Percentiles rank a stretch among this genome's conserved stretches.
phyloP scores from a whole-genome alignment of 305 asterid species.

The Solanum chacoense region DNA sequence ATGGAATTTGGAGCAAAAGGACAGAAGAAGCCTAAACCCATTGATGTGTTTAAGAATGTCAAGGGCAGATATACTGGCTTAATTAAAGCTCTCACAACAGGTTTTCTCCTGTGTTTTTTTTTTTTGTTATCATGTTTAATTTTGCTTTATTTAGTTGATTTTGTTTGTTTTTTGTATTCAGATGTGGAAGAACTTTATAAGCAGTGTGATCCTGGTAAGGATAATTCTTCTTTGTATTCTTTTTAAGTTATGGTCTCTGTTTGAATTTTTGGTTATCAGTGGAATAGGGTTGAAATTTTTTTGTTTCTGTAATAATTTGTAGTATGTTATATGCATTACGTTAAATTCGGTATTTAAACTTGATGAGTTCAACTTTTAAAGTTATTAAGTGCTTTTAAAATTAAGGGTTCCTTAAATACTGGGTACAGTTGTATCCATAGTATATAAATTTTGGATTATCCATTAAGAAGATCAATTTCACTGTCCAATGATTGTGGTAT shows the following conservation, averaged over 20 bases:
- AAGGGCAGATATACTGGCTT: constrained; percentile 62
- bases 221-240: neutral
- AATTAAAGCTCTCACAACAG: constrained; percentile 72
- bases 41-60: constrained; percentile 60
- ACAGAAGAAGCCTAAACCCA: constrained; percentile 27
- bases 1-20: constrained; percentile 6
- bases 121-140: neutral
- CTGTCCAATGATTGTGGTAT: neutral
- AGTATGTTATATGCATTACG: neutral
- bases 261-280: neutral
- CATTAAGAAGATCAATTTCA: neutral
- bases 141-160: neutral
- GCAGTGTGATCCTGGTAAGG: constrained; percentile 65
- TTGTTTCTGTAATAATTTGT: neutral
- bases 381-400: neutral
- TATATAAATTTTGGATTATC: neutral
- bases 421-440: neutral
- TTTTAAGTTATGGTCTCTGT: neutral
- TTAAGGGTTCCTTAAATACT: neutral
- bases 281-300: neutral
- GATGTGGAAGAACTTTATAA: constrained; percentile 47
- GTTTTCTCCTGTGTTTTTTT: constrained; percentile 10
- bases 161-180: constrained; percentile 9
- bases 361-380: neutral
- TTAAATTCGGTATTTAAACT: neutral